Conservation (phyloP, 495 filamentous ascomycete species). For the Penicillium macrosclerotiorum region DNA sequence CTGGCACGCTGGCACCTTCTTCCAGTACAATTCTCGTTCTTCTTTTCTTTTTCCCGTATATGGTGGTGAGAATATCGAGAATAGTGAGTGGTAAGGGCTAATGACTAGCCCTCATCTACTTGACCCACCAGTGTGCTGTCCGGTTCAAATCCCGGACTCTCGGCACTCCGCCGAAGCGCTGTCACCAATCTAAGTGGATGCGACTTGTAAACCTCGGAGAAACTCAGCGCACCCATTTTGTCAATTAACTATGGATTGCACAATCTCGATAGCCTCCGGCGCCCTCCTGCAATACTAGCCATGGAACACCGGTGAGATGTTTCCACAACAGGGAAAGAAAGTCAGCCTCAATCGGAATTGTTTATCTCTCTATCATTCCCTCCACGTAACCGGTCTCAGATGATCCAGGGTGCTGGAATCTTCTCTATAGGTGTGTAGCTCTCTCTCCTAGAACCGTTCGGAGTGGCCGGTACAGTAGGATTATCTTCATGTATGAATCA, state of each 20-base stretch:
- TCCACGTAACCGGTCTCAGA: neutral
- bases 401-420: neutral
- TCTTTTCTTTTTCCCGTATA: too few relatives aligned
- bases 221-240: neutral
- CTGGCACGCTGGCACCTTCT: neutral
- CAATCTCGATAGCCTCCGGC: neutral
- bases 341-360: neutral
- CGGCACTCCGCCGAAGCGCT: too few relatives aligned
- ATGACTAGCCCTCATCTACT: neutral
- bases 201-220: neutral
- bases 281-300: neutral
- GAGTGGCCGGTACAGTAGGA: neutral
- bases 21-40: neutral
- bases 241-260: constrained; percentile 1
- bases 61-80: too few relatives aligned
- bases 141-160: neutral
- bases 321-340: neutral
- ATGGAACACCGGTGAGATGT: neutral
- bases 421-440: neutral
- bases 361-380: neutral
- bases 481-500: neutral
- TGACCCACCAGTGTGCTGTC: neutral
- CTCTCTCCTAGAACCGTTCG: neutral
- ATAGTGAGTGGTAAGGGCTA: too few relatives aligned
- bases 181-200: too few relatives aligned